These are phyloP conservation scores for Phytophthora podocarpi DNA, from an alignment of 352 stramenopile genomes.

Conservation along the genomic window DNA sequence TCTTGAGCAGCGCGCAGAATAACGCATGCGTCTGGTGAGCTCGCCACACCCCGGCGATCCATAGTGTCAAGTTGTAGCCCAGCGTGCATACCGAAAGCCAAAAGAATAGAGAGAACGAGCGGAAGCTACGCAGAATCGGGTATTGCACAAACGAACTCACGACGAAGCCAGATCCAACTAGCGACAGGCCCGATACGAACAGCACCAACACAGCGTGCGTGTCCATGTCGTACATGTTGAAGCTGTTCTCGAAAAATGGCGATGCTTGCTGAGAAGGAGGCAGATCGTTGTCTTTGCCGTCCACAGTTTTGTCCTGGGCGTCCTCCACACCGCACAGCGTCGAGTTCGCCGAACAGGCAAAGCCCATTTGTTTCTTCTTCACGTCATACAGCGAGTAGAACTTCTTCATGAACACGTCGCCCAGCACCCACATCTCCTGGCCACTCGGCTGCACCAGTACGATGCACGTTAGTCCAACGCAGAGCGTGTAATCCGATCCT, in stretches of 20 bases:
- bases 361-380: constrained; percentile 81
- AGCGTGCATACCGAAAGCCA: constrained; percentile 67
- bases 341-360: constrained; percentile 69
- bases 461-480: constrained; percentile 79
- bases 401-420: constrained; percentile 96
- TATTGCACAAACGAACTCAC: constrained; percentile 73
- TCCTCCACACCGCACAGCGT: constrained; percentile 54
- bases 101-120: constrained; percentile 65
- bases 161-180: constrained; percentile 71
- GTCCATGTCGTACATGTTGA: constrained; percentile 80
- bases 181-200: constrained; percentile 72
- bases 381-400: constrained; percentile 95
- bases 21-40: constrained; percentile 39
- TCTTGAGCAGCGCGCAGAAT: constrained; percentile 61
- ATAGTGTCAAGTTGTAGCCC: constrained; percentile 65
- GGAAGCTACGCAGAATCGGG: constrained; percentile 54
- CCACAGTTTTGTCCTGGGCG: not conserved
- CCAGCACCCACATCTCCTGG: constrained; percentile 96
- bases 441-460: constrained; percentile 77
- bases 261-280: constrained; percentile 22
- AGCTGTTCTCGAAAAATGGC: constrained; percentile 63
- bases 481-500: constrained; percentile 77
- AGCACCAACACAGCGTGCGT: constrained; percentile 75
- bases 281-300: constrained; percentile 22
- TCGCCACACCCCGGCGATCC: constrained; percentile 55